Evolutionary conservation across 2,329 filamentous ascomycete species (phyloP), one percentile per base, ranked within the genome.

Genomic region (Xylaria sp.): DNA sequence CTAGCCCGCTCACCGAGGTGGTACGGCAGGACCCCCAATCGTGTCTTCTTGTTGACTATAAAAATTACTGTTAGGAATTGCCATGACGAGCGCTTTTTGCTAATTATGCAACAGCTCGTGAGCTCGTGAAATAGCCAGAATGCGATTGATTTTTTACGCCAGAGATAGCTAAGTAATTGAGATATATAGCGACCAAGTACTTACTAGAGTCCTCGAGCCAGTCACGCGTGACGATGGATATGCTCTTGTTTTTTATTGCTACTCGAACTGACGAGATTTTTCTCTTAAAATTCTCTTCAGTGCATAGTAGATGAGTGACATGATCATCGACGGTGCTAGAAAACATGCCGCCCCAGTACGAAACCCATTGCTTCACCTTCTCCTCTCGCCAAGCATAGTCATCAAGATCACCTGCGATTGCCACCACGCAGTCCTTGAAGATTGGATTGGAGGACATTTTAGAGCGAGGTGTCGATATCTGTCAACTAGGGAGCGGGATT

Each of bases 251-350:
- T 48, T 71, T 73, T 7, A 81, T 70, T 0, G 76, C 80, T n/a
- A 76, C 79, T 21, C 73, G 77, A 53, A 84, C 79, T 77, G 74
- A 73, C 1, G 79, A 70, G 6, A 72, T 70, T 29, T 65, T 74
- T 19, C 79, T 75, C 63, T 83, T 81, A 74, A 86, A 93, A 15
- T 88, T 84, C 33, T 86, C 81, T 51, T 83, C 78, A 0, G 85
- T 86, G 55, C 87, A 85, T 21, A 97, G 81, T 0, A 97, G 77
- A 75, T 96, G 92, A 0, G 92, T 96, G 9, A 89, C 85, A 0
- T 78, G 69, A 0, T 79, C 72, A 25, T 79, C 80, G 17, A 92
- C 75, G 0, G 80, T 76, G 1, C 78, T 72, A 0, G 78, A 76
- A 71, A 87, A 89, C 1, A 59, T 74, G 1, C 90, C 92, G 6